phyloP scores from a whole-genome alignment of 202 grass and related monocot genomes.

The Saccharum hybrid region DNA sequence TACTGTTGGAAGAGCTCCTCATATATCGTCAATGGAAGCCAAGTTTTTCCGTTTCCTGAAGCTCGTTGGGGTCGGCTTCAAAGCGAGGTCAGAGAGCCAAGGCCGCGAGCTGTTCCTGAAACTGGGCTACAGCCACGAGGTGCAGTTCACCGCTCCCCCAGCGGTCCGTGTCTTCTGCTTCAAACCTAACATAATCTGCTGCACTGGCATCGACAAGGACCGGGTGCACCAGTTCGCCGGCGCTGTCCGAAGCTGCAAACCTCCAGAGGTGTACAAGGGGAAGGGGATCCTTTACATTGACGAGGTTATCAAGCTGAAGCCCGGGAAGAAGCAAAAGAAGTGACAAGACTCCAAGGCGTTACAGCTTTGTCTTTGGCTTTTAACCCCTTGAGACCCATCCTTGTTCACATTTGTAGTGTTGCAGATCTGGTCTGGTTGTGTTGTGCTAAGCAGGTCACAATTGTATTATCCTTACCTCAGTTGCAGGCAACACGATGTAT shows the following conservation, averaged over 20 bases:
- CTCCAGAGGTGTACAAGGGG: constrained; percentile 88
- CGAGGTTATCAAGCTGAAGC: constrained; percentile 73
- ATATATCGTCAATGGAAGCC: constrained; percentile 50
- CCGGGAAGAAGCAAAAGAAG: constrained; percentile 67
- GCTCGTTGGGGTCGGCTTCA: constrained; percentile 78
- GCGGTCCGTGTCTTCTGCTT: constrained; percentile 84
- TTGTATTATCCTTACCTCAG: background rate
- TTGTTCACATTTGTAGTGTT: background rate
- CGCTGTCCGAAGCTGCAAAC: constrained; percentile 70
- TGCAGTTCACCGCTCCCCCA: constrained; percentile 69
- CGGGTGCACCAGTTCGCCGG: constrained; percentile 80
- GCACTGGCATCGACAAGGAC: constrained; percentile 72
- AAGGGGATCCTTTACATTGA: constrained; percentile 78
- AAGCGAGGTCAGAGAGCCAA: constrained; percentile 70
- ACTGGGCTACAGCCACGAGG: constrained; percentile 83
- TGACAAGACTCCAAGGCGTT: too few species aligned
- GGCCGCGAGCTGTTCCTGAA: constrained; percentile 86
- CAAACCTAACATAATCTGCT: constrained; percentile 82
- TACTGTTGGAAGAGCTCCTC: background rate
- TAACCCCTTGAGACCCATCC: background rate
- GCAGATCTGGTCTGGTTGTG: background rate
- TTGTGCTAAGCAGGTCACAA: background rate
- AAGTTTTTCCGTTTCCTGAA: constrained; percentile 82
- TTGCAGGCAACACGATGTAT: constrained; percentile 16
- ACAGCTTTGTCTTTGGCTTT: background rate